phyloP scores from a whole-genome alignment of 2,329 filamentous ascomycete species.

The Cytospora leucostoma region DNA sequence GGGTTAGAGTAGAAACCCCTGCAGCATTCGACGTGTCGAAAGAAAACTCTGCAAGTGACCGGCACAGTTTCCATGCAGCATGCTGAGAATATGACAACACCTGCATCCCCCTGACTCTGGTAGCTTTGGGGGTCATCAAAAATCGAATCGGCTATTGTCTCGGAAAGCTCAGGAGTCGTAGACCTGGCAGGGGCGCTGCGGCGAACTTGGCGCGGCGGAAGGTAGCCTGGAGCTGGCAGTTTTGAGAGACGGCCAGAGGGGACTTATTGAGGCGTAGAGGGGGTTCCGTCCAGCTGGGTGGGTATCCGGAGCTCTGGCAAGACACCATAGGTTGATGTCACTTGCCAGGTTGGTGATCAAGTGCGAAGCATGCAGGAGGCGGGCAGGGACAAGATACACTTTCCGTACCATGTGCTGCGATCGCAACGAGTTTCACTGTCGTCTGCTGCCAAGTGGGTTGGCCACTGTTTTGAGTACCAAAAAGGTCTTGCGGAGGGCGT shows the following conservation, averaged over 20 bases:
- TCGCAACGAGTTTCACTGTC: conserved; percentile 1
- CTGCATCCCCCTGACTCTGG: conserved; percentile 17
- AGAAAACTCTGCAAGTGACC: conserved; percentile 20
- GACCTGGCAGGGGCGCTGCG: background rate
- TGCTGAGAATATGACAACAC: conserved; percentile 12
- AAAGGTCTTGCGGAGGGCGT: conserved; percentile 20
- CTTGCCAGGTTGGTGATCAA: conserved; percentile 14
- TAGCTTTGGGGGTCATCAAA: background rate
- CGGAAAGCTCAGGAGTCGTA: background rate
- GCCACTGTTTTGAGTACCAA: conserved; percentile 13
- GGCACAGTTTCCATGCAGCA: conserved; percentile 23
- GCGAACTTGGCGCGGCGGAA: conserved; percentile 4
- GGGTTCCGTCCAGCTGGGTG: conserved; percentile 14
- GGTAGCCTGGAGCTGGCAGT: conserved; percentile 11
- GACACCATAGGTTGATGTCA: conserved; percentile 18
- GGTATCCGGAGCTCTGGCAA: conserved; percentile 5
- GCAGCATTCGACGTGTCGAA: background rate
- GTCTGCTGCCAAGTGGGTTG: background rate
- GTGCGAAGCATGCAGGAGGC: conserved; percentile 9
- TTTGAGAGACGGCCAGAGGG: background rate
- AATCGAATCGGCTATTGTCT: conserved; percentile 12
- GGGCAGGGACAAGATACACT: conserved; percentile 2
- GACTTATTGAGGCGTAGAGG: conserved; percentile 9
- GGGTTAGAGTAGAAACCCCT: background rate
- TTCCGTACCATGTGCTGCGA: background rate